Conservation (phyloP, 176 grass and related monocot genomes). For the Saccharum officinarum region DNA sequence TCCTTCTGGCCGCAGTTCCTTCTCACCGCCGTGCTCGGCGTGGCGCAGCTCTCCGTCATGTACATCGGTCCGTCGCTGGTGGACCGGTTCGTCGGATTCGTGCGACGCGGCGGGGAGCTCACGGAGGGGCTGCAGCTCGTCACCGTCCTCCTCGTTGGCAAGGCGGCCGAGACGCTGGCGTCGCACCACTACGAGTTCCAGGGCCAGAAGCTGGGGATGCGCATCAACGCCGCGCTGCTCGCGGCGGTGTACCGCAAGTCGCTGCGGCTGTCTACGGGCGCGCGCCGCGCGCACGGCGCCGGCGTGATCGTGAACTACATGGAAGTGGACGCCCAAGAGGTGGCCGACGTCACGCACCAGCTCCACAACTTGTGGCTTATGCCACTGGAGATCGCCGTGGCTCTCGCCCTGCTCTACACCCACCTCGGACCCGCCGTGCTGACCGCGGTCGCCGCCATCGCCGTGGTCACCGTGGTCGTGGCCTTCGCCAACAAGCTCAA, state of each 20-base stretch:
- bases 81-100: conserved; percentile 55
- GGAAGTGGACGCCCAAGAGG: conserved; percentile 72
- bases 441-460: conserved; percentile 48
- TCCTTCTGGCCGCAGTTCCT: conserved; percentile 70
- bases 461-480: conserved; percentile 45
- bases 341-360: conserved; percentile 59
- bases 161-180: conserved; percentile 56
- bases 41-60: conserved; percentile 64
- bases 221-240: conserved; percentile 58
- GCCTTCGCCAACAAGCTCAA: conserved; percentile 51
- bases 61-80: conserved; percentile 78
- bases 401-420: conserved; percentile 49
- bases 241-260: conserved; percentile 68
- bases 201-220: conserved; percentile 64
- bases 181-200: conserved; percentile 83
- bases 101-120: conserved; percentile 17
- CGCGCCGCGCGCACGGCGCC: conserved; percentile 57
- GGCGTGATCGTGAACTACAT: conserved; percentile 72
- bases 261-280: conserved; percentile 59
- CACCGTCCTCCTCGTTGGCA: conserved; percentile 40
- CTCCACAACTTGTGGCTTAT: conserved; percentile 75
- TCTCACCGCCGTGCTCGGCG: conserved; percentile 39
- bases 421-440: conserved; percentile 55
- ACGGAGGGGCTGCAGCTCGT: conserved; percentile 46
- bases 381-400: conserved; percentile 61